Percentiles rank a stretch among this genome's conserved stretches.
Conservation (phyloP, 441 rosid species). For the Gossypium lobatum region DNA sequence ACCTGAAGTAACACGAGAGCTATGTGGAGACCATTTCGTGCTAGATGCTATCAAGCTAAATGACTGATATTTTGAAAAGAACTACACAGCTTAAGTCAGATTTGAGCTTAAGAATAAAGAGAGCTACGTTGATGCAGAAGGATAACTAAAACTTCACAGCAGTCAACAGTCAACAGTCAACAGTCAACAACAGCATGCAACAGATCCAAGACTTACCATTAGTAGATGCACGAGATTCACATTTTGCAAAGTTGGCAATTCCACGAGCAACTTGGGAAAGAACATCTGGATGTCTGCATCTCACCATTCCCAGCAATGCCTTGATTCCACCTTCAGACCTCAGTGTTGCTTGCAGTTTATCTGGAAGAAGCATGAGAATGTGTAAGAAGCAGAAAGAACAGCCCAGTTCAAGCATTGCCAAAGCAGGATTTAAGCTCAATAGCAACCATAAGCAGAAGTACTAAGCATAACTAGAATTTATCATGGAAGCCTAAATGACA, state of each 20-base stretch:
- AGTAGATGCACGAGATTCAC: slow-evolving; percentile 80
- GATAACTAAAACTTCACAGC: neutral
- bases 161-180: neutral
- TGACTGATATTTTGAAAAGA: neutral
- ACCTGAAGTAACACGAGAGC: slow-evolving; percentile 24
- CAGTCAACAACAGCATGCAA: neutral
- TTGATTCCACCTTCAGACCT: slow-evolving; percentile 94
- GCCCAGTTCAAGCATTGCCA: neutral
- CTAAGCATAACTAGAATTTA: neutral
- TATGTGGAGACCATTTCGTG: slow-evolving; percentile 2
- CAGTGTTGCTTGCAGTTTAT: slow-evolving; percentile 75
- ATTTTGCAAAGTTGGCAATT: slow-evolving; percentile 94
- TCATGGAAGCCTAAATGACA: slow-evolving; percentile 8
- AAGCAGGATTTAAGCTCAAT: neutral
- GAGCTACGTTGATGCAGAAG: neutral
- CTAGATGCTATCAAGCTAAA: neutral
- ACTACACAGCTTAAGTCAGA: neutral
- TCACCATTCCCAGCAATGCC: slow-evolving; percentile 97
- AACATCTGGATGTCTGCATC: slow-evolving; percentile 95
- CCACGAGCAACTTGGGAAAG: slow-evolving; percentile 99
- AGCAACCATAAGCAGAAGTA: neutral
- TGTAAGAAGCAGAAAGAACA: neutral
- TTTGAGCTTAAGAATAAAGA: neutral
- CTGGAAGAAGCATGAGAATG: slow-evolving; percentile 27
- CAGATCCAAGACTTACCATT: slow-evolving; percentile 46